Conservation (phyloP, 441 rosid species). For the Adansonia gregorii region DNA sequence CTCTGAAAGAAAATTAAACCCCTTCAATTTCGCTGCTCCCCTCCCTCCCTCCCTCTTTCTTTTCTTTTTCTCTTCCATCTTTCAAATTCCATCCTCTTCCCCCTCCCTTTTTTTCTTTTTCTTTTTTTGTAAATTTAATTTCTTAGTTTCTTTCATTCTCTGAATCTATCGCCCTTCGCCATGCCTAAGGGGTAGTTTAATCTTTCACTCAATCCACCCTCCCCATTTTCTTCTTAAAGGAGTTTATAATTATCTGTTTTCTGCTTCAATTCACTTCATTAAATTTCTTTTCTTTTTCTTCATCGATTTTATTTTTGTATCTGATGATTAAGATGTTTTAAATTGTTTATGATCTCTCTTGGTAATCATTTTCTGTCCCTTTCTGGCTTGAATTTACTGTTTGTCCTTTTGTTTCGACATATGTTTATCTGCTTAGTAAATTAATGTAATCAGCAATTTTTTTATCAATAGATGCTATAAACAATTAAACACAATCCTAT, state of each 20-base stretch:
- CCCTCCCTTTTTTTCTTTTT: background rate
- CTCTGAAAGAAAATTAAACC: background rate
- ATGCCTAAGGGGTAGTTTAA: constrained; percentile 44
- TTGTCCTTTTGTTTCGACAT: background rate
- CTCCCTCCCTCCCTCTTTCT: background rate
- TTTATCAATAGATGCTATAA: background rate
- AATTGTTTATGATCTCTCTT: background rate
- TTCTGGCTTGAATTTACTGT: background rate
- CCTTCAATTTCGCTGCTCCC: constrained; percentile 29
- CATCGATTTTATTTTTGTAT: background rate
- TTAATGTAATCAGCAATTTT: background rate
- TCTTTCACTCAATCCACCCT: background rate
- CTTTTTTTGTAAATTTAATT: background rate
- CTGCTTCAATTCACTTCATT: background rate
- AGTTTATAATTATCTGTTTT: background rate
- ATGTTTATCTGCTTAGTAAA: background rate
- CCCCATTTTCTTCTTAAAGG: background rate
- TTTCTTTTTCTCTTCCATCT: constrained; percentile 14
- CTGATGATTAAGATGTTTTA: background rate
- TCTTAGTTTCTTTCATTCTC: constrained; percentile 3
- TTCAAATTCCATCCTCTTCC: background rate
- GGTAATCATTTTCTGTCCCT: background rate
- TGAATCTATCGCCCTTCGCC: constrained; percentile 20
- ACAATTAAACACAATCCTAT: background rate
- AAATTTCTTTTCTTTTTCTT: background rate